These are phyloP conservation scores for Sphagnum tenellum DNA, from an alignment of 225 moss, liverwort and hornwort genomes.

Conservation along the genomic window DNA sequence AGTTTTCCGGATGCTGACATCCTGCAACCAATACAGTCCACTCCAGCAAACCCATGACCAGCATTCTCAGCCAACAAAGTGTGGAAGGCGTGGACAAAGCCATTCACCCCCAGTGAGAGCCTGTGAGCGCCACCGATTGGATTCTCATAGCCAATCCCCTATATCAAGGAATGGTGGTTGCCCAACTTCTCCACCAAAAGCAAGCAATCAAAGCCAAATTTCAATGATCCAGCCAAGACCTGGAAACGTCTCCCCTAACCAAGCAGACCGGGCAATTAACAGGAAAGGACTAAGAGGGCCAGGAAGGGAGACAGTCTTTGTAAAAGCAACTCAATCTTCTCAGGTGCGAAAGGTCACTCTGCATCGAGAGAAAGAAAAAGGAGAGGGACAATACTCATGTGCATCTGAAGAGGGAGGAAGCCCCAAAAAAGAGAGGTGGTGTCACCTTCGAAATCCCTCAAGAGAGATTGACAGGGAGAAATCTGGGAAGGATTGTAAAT, in stretches of 20 bases:
- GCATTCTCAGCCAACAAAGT: not conserved
- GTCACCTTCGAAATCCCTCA: not conserved
- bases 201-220: slow-evolving; percentile 6
- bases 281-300: not conserved
- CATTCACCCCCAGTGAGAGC: not conserved
- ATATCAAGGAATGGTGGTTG: not conserved
- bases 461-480: not conserved
- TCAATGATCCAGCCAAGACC: not conserved
- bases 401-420: slow-evolving; percentile 3
- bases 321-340: not conserved
- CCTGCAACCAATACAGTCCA: slow-evolving; percentile 27
- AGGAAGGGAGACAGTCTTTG: not conserved
- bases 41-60: not conserved
- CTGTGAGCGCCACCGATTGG: not conserved
- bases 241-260: not conserved
- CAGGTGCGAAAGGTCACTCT: slow-evolving; percentile 3
- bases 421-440: slow-evolving; percentile 1
- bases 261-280: not conserved
- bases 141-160: slow-evolving; percentile 7
- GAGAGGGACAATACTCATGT: not conserved
- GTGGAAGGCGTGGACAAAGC: not conserved
- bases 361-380: slow-evolving; percentile 5
- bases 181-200: not conserved
- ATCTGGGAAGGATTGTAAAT: slow-evolving; percentile 13
- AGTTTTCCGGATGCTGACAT: slow-evolving; percentile 71